Evolutionary conservation across 2,329 filamentous ascomycete species (phyloP).

Genomic region (Neofusicoccum cordaticola): DNA sequence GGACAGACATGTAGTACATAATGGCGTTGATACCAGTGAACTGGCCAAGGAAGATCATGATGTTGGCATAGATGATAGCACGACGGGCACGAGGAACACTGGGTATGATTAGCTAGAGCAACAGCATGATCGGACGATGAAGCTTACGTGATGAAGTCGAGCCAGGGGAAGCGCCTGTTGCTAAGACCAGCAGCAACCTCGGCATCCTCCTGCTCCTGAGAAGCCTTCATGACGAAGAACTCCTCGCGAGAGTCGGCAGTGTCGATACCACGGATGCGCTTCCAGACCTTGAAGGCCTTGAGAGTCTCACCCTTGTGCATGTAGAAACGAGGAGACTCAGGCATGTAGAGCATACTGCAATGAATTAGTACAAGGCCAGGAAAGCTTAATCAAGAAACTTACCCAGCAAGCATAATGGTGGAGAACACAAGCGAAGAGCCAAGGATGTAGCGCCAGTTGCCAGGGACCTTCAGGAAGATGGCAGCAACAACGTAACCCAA

Average conservation of each 20-base stretch:
- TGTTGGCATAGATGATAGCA: conserved; percentile 34
- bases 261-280: conserved; percentile 63
- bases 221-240: conserved; percentile 70
- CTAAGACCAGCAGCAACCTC: conserved; percentile 50
- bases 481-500: conserved; percentile 70
- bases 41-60: conserved; percentile 52
- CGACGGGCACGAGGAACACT: conserved; percentile 29
- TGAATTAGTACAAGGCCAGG: not conserved
- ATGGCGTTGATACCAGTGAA: conserved; percentile 69
- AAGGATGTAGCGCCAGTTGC: conserved; percentile 72
- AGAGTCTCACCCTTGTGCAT: conserved; percentile 64
- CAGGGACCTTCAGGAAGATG: conserved; percentile 67
- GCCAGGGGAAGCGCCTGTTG: conserved; percentile 62
- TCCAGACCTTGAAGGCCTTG: conserved; percentile 68
- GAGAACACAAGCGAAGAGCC: conserved; percentile 71
- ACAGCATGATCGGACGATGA: too few species aligned
- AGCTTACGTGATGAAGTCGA: conserved; percentile 64
- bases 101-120: too few species aligned
- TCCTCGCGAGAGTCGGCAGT: conserved; percentile 61
- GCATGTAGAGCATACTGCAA: conserved; percentile 65
- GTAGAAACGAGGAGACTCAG: conserved; percentile 66
- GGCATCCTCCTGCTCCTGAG: conserved; percentile 54
- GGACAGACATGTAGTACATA: conserved; percentile 68
- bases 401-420: conserved; percentile 55
- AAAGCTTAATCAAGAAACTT: not conserved